Conservation (phyloP, 306 rosid species). For the Echinosophora koreensis region DNA sequence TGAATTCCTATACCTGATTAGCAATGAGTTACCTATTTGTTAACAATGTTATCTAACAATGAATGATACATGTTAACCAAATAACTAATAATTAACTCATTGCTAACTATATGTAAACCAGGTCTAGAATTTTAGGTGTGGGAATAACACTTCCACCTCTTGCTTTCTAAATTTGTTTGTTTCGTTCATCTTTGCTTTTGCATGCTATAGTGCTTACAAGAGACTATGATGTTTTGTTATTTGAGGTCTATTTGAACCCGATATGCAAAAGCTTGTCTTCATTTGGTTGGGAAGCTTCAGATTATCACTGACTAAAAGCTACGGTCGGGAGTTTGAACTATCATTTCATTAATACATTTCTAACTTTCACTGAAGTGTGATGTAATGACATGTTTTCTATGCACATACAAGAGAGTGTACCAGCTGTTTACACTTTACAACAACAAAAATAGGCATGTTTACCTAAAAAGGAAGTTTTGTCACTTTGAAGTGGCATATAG, state of each 20-base stretch:
- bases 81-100: too few relatives aligned
- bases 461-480: background rate
- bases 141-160: background rate
- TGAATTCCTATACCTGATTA: too few relatives aligned
- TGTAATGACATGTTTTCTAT: background rate
- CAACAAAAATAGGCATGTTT: constrained; percentile 3
- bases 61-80: too few relatives aligned
- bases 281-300: constrained; percentile 6
- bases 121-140: too few relatives aligned
- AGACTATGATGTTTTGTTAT: constrained; percentile 26
- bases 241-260: constrained; percentile 20
- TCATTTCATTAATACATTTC: constrained; percentile 9
- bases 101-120: too few relatives aligned
- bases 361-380: constrained; percentile 7
- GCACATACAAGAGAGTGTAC: background rate
- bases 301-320: constrained; percentile 5
- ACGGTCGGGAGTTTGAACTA: background rate
- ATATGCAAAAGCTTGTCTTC: constrained; percentile 14
- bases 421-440: background rate
- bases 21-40: too few relatives aligned
- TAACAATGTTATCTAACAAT: too few relatives aligned
- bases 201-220: constrained; percentile 2
- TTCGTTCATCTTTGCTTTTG: background rate
- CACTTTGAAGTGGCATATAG: constrained; percentile 23
- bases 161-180: constrained; percentile 6